Conservation (phyloP, 805 yeast genomes). For the Huiozyma naganishii region DNA sequence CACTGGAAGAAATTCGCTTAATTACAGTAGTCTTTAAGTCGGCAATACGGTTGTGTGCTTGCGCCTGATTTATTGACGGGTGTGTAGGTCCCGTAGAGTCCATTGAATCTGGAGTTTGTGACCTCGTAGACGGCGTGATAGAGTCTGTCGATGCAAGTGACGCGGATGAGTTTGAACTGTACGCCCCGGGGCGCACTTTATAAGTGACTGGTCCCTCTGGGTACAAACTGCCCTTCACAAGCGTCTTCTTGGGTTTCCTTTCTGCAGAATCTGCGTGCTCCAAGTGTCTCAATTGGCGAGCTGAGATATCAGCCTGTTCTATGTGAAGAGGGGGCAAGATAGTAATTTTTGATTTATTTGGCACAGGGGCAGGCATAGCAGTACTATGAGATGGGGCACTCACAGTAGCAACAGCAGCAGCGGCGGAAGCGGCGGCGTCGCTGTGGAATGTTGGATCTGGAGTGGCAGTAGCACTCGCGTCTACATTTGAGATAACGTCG, state of each 20-base stretch:
- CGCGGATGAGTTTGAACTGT: conserved; percentile 1
- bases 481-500: conserved; percentile 11
- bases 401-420: neutral
- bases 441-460: neutral
- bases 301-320: neutral
- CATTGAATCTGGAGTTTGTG: neutral
- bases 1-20: conserved; percentile 12
- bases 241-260: conserved; percentile 6
- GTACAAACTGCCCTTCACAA: conserved; percentile 25
- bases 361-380: neutral
- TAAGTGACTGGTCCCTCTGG: conserved; percentile 26
- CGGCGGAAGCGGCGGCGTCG: neutral
- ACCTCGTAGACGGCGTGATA: conserved; percentile 8
- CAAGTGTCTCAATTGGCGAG: neutral
- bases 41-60: conserved; percentile 18
- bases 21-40: conserved; percentile 27
- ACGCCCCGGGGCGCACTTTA: conserved; percentile 9
- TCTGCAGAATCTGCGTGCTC: neutral
- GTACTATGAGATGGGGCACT: neutral
- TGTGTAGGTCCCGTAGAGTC: conserved; percentile 3
- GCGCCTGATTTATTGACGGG: neutral
- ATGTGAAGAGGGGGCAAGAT: neutral
- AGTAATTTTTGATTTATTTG: neutral
- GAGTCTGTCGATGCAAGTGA: conserved; percentile 9
- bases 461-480: neutral